Base-by-base conservation (phyloP, 768 basidiomycete species). In the Pleurotus djamor region DNA sequence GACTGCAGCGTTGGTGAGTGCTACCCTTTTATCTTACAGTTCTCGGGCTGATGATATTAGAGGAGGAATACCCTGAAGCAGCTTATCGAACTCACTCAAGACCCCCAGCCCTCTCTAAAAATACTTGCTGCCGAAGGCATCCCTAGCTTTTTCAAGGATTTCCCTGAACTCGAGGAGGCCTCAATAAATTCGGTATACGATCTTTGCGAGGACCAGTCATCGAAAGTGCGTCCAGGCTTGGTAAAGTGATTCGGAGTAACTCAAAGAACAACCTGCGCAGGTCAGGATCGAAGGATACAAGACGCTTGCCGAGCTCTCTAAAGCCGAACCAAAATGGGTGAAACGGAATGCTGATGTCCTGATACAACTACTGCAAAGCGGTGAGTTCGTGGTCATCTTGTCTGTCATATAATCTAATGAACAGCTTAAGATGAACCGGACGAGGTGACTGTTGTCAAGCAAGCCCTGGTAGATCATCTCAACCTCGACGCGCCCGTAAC, bases 171-270 rank as follows among this genome's bases (percentile, higher is more conserved):
- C 14, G 86, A 89, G 67, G 89, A 91, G 63, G 82, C 82, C 17
- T 86, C 86, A 5, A 88, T 91, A 66, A 86, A 91, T 64, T 85
- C 86, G n/a, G 80, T 91, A 10, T 91, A 90, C 65, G 89, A 91
- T 71, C 72, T 91, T 0, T 91, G 89, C 67, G 89, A 91, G 69
- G 89, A 91, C 73, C 81, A 81, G 51, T 79, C 80, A 41, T 64
- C 79, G 10, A 73, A 74, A 62, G 88, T 87, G 63, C 45, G 76
- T 54, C 36, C 34, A 12, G 16, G 28, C 10, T 13, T 14, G 21
- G 21, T 28, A 32, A 35, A 16, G 8, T 32, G n/a, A 6, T 36
- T 12, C 44, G 16, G 9, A 35, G 38, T 13, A 12, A 10, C 21
- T 28, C 5, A 37, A 13, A 8, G 13, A 4, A 35, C 5, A 33